Conservation (phyloP, 306 rosid species). For the Medicago ruthenica region DNA sequence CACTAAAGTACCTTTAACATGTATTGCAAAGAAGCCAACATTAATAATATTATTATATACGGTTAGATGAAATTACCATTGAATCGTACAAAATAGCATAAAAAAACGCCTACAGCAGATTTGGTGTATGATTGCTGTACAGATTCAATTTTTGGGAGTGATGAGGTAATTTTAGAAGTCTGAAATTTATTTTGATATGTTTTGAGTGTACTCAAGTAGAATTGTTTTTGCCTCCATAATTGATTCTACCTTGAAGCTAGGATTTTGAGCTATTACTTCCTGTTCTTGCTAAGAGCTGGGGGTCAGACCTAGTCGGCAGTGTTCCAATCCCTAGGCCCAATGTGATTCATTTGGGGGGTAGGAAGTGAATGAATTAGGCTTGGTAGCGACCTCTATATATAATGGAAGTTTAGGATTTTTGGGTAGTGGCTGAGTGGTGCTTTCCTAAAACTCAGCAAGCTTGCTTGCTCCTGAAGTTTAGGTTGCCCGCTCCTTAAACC, state of each 20-base stretch:
- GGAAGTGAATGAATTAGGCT: too few species aligned
- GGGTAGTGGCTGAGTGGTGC: too few species aligned
- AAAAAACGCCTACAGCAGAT: neutral
- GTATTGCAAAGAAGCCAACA: slow-evolving; percentile 5
- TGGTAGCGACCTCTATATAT: too few species aligned
- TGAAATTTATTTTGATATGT: neutral
- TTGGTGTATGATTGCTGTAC: neutral
- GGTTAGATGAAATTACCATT: slow-evolving; percentile 29
- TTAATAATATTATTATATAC: too few species aligned
- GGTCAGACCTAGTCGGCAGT: too few species aligned
- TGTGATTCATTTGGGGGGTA: too few species aligned
- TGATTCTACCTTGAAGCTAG: neutral
- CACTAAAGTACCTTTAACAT: neutral
- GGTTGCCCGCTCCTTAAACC: too few species aligned
- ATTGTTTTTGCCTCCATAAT: neutral
- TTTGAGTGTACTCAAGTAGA: neutral
- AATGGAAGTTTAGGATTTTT: too few species aligned
- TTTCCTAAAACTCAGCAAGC: too few species aligned
- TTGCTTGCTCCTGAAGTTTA: too few species aligned
- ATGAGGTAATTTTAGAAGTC: neutral
- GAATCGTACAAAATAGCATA: slow-evolving; percentile 16
- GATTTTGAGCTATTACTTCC: neutral
- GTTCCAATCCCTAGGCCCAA: too few species aligned
- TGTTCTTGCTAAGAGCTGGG: too few species aligned
- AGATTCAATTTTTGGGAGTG: neutral